Evolutionary conservation across 345 rosid species (phyloP).

Genomic region (Populus euphratica): DNA sequence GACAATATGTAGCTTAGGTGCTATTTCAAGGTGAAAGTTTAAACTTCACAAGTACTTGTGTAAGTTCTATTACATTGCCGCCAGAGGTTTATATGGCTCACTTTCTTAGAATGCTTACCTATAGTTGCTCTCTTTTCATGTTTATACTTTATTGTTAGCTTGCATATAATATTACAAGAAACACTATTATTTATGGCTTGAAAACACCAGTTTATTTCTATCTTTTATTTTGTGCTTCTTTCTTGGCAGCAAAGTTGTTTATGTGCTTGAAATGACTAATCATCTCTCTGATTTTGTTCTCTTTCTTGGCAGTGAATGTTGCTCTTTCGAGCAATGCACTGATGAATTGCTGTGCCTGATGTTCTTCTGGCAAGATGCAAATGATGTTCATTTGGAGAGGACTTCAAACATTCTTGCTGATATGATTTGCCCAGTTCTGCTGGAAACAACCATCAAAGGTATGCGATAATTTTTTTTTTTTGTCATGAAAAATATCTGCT

Average conservation of each 20-base stretch:
- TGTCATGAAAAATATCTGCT: neutral
- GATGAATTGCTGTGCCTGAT: constrained; percentile 62
- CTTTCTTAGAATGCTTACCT: no score
- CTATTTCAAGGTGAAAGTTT: neutral
- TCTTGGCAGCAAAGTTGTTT: neutral
- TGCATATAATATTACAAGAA: neutral
- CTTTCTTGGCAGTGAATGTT: constrained; percentile 57
- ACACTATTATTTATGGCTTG: neutral
- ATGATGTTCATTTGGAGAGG: constrained; percentile 43
- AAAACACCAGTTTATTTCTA: neutral
- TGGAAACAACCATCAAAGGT: constrained; percentile 89
- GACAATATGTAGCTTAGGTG: neutral
- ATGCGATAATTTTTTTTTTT: constrained; percentile 11
- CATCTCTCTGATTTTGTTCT: constrained; percentile 13
- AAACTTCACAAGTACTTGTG: neutral
- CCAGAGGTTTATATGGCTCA: neutral
- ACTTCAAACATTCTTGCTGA: constrained; percentile 50
- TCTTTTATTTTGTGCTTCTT: neutral
- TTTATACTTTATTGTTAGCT: neutral
- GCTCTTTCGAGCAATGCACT: constrained; percentile 48
- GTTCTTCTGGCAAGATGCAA: constrained; percentile 50
- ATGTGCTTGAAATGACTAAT: neutral
- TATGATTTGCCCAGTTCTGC: constrained; percentile 64
- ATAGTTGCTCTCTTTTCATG: neutral
- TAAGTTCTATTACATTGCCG: neutral